Evolutionary conservation across 805 yeast species (phyloP), one percentile per base, ranked within the genome.

Genomic region (Barnettozyma pratensis): DNA sequence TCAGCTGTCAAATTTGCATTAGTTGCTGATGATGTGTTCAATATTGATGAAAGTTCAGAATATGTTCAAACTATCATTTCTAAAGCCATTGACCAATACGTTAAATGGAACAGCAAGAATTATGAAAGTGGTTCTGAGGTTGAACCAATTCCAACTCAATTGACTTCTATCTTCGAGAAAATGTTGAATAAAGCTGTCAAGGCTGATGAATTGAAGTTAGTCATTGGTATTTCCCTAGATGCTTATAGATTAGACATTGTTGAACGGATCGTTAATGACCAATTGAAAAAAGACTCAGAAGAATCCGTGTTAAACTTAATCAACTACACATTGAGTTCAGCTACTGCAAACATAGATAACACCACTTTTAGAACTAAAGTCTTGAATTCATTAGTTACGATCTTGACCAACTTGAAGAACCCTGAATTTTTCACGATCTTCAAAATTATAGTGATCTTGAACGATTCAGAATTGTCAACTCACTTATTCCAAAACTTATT

Each of bases 51-150:
- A 58, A 73, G 77, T 51, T 77, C 88, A n/a, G 96, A 92, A 69
- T 94, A 79, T 68, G 86, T 85, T 51, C 96, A 94, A 69, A 92
- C 98, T 4, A 87, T 94, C 59, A 94, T 94, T 29, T 87, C 96
- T 28, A 88, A 91, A 65, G 89, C 97, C 67, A 87, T 94, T 66
- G 89, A 86, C 61, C 79, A 80, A 54, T 94, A 94, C 67, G 86
- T 86, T 53, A 68, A 72, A 39, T 73, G 77, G 52, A 79, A 95
- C 2, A 86, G 81, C 59, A 63, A 68, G 14, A 68, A 64, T 37
- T 73, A 69, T 54, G 79, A 73, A 45, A 53, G 58, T 26, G 69
- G 65, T 4, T 32, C 31, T 4, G 11, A 27, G 3, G 37, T 14
- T 31, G 46, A 47, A 35, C 58, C 49, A 11, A 79, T 82, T 45